phyloP scores from a whole-genome alignment of 345 rosid species.

The Barbarea vulgaris region DNA sequence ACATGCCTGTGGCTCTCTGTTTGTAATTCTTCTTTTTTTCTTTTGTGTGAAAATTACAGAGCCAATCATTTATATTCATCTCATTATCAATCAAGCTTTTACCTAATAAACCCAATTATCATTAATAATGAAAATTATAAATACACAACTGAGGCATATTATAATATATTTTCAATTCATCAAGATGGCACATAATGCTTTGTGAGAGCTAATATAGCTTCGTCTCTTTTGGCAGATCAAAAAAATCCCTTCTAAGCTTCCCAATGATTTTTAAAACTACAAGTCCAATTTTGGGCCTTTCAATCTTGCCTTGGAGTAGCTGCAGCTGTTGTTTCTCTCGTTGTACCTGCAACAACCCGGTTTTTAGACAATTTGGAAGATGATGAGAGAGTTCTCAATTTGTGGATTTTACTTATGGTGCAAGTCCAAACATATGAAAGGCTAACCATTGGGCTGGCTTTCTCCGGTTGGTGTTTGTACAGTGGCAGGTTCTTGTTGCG shows the following conservation, averaged over 20 bases:
- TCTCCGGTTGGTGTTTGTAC: constrained; percentile 43
- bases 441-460: constrained; percentile 49
- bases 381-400: background rate
- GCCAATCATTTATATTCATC: background rate
- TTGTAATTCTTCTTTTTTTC: background rate
- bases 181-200: constrained; percentile 16
- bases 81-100: background rate
- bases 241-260: constrained; percentile 14
- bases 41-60: background rate
- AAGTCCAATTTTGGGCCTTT: constrained; percentile 41
- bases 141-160: constrained; percentile 18
- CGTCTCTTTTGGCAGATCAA: constrained; percentile 29
- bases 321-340: constrained; percentile 50
- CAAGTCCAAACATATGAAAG: constrained; percentile 5
- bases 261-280: background rate
- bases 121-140: constrained; percentile 9
- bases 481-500: constrained; percentile 29
- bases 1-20: background rate
- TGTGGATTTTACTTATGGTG: background rate
- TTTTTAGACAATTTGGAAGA: constrained; percentile 8
- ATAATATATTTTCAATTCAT: constrained; percentile 24
- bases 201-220: constrained; percentile 22
- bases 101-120: constrained; percentile 6
- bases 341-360: constrained; percentile 37
- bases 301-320: constrained; percentile 55